phyloP scores from a whole-genome alignment of 441 rosid species.

The Pelargonium cotyledonis region DNA sequence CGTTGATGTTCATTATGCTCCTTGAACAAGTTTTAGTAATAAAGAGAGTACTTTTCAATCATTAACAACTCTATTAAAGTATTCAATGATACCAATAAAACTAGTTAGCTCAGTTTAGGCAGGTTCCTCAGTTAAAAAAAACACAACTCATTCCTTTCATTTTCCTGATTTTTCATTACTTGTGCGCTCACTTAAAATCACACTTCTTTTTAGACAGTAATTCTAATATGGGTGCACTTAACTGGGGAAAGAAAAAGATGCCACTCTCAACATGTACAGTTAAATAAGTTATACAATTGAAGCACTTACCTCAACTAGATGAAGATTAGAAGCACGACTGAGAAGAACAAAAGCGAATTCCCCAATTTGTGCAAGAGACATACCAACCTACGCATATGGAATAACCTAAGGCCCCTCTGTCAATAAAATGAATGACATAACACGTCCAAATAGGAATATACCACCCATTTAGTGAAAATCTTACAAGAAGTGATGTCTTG shows the following conservation, averaged over 20 bases:
- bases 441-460: background rate
- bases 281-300: background rate
- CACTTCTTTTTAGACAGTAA: too few relatives aligned
- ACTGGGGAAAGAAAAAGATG: background rate
- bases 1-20: too few relatives aligned
- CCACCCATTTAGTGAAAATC: constrained; percentile 21
- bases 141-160: too few relatives aligned
- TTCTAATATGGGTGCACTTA: too few relatives aligned
- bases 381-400: constrained; percentile 64
- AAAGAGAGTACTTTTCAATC: too few relatives aligned
- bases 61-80: too few relatives aligned
- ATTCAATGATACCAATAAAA: too few relatives aligned
- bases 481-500: constrained; percentile 89
- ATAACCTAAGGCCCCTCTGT: constrained; percentile 20
- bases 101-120: too few relatives aligned
- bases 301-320: constrained; percentile 70
- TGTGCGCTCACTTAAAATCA: too few relatives aligned
- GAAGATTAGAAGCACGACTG: constrained; percentile 93
- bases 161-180: too few relatives aligned
- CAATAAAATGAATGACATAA: background rate
- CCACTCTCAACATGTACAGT: background rate
- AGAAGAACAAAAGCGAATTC: constrained; percentile 95
- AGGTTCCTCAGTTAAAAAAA: too few relatives aligned
- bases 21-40: too few relatives aligned
- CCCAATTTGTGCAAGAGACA: constrained; percentile 94